Evolutionary conservation across 2,329 filamentous ascomycete genomes (phyloP).

Genomic region (Cordyceps cateniannulata): DNA sequence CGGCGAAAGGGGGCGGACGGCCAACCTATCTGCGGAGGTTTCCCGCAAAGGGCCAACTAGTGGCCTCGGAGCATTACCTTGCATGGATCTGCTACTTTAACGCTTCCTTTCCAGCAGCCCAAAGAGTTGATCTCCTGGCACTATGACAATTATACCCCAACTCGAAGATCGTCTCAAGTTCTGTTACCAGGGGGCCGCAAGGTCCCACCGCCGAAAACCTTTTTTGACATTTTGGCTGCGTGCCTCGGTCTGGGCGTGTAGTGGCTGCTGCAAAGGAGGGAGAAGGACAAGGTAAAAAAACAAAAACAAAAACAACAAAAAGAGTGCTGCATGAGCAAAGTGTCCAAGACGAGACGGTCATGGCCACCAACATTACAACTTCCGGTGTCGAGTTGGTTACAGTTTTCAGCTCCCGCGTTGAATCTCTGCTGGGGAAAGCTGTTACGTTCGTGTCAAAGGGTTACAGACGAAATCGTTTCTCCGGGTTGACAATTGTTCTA

Average conservation of each 20-base stretch:
- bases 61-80: constrained; percentile 13
- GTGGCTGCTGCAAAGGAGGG: neutral
- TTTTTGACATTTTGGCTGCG: neutral
- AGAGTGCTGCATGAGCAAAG: constrained; percentile 1
- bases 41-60: neutral
- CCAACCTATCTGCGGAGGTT: neutral
- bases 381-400: constrained; percentile 11
- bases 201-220: neutral
- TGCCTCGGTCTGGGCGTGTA: neutral
- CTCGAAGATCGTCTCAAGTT: constrained; percentile 25
- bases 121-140: constrained; percentile 22
- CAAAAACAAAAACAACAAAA: neutral
- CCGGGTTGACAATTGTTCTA: neutral
- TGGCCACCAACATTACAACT: neutral
- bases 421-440: neutral
- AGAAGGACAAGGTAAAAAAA: neutral
- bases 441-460: neutral
- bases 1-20: neutral
- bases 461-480: neutral
- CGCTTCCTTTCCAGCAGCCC: constrained; percentile 31
- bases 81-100: constrained; percentile 38
- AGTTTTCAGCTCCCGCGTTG: neutral
- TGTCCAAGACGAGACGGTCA: constrained; percentile 1
- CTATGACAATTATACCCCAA: constrained; percentile 16
- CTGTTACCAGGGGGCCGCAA: constrained; percentile 8